A percentile compares a stretch with the other conserved stretches of the same genome.
Conservation (phyloP, 73 alveolate species). For the Breviolum minutum region DNA sequence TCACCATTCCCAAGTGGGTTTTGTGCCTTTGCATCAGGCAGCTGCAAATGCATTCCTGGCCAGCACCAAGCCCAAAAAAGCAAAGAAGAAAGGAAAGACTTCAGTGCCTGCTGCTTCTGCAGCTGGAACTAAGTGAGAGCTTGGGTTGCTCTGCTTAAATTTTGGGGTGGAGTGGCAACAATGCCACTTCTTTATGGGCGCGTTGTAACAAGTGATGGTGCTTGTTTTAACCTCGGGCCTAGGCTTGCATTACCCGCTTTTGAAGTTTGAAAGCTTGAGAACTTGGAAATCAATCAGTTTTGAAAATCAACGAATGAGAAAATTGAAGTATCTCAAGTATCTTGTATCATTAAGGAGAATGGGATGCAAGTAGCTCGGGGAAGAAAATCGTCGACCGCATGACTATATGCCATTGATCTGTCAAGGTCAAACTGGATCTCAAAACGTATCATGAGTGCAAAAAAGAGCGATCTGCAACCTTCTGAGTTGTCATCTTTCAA, state of each 20-base stretch:
- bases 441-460: no score
- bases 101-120: neutral
- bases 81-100: neutral
- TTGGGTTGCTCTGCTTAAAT: neutral
- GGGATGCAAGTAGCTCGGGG: neutral
- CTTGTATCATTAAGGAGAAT: no score
- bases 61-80: neutral
- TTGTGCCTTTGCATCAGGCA: neutral
- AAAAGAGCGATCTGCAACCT: no score
- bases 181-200: neutral
- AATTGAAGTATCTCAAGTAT: no score
- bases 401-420: no score
- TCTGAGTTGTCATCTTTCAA: no score
- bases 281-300: neutral
- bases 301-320: no score
- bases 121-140: neutral
- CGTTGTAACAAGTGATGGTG: neutral
- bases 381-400: no score
- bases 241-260: neutral
- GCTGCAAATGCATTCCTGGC: constrained; percentile 8
- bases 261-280: neutral
- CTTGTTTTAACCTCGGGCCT: neutral
- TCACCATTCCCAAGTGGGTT: neutral
- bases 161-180: neutral
- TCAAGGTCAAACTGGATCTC: no score